Base-by-base conservation (phyloP, 495 filamentous ascomycete species). In the Chaetomium cochliodes region DNA sequence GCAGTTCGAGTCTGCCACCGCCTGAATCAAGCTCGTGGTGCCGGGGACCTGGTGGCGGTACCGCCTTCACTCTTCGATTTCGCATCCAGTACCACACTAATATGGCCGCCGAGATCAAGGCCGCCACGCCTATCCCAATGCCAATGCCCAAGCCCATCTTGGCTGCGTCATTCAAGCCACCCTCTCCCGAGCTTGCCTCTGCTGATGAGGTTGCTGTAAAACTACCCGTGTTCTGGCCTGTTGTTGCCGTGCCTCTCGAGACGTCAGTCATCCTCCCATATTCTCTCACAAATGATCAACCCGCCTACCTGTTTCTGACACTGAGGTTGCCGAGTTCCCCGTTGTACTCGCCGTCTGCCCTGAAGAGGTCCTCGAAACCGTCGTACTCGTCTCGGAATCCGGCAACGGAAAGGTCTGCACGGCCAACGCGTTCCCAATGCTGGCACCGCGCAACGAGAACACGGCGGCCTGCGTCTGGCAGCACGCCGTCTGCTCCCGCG, bases 361-460 rank as follows among this genome's bases (percentile, higher is more conserved):
- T 4, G 13, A n/a, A 5, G 23, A 5, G 25, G 26, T 11, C 13
- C 4, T 30, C 9, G 3, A 37, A 37, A 6, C 33, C 33, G 33
- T n/a, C 5, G 47, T 41, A 7, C 2, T 42, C 28, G 16, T 62
- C 18, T 25, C 28, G 37, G 51, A 55, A 13, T 5, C 22, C 13
- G 49, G 22, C 20, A 22, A 2, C 33, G 60, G 39, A 9, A 55
- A 65, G 5, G 65, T 63, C 56, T 67, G 65, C 4, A 64, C 56
- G 0, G 60, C 22, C 1, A 60, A 53, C 3, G 65, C 65, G 16
- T 59, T 60, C 5, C 65, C 65, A 16, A 64, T 20, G 16, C 55
- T 54, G 9, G 65, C 65, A 1, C 30, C 60, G 2, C 47, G 60
- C 23, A 64, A 25, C 18, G 65, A 67, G 42, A 67, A 67, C 2